Evolutionary conservation across 2,329 filamentous ascomycete genomes (phyloP).

Genomic region (Botryosphaeria agaves): DNA sequence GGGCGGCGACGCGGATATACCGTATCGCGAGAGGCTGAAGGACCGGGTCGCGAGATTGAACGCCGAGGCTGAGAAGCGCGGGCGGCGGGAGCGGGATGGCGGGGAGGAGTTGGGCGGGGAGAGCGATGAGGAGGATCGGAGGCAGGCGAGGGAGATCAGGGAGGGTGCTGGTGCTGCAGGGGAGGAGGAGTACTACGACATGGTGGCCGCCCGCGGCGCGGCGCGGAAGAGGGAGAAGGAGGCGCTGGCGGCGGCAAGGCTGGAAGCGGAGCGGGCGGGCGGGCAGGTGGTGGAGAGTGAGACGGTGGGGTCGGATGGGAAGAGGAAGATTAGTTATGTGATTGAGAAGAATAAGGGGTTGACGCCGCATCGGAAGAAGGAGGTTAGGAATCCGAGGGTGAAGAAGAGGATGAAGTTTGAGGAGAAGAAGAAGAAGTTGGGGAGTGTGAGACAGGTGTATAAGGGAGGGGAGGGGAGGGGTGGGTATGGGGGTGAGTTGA

Average conservation of each 20-base stretch:
- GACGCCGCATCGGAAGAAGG: conserved; percentile 79
- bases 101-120: conserved; percentile 55
- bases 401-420: conserved; percentile 98
- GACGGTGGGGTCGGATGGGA: conserved; percentile 63
- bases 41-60: conserved; percentile 79
- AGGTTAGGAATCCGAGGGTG: conserved; percentile 82
- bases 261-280: conserved; percentile 35
- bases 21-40: conserved; percentile 71
- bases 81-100: conserved; percentile 39
- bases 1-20: conserved; percentile 68
- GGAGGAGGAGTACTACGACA: conserved; percentile 75
- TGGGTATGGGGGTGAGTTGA: conserved; percentile 79
- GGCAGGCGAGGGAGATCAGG: conserved; percentile 32
- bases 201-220: conserved; percentile 53
- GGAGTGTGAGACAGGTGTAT: conserved; percentile 70
- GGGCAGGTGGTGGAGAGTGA: conserved; percentile 49
- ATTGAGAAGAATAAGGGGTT: conserved; percentile 98
- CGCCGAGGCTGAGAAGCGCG: conserved; percentile 72
- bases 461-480: conserved; percentile 70
- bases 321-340: conserved; percentile 79
- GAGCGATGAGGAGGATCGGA: conserved; percentile 46
- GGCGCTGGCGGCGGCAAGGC: conserved; percentile 40
- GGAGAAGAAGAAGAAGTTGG: conserved; percentile 93
- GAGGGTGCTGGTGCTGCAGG: conserved; percentile 30
- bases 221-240: conserved; percentile 59